Evolutionary conservation across 164 flowering plant species (phyloP), one percentile per base, ranked within the genome.

Genomic region (Chloranthus sessilifolius): DNA sequence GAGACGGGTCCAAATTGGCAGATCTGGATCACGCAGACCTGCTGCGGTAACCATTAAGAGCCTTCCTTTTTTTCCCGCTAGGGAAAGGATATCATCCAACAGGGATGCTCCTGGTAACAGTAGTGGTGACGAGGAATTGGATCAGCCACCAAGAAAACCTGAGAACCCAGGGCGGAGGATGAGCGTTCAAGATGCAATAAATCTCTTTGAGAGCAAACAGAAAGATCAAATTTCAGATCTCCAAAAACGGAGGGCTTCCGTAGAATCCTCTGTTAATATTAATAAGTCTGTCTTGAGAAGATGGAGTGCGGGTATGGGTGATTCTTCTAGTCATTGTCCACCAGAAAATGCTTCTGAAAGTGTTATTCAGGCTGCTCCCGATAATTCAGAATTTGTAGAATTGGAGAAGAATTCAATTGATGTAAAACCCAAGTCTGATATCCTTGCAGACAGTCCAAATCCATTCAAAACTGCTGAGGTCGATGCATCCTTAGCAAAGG

Each of bases 151-250:
- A 21, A 75, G 58, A 59, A 82, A 68, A 58, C 37, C 68, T 29
- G 92, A 81, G 55, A 67, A 17, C 56, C 72, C 71, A 68, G 73
- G 68, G 4, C 56, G 50, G 31, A 73, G 90, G 56, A 84, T 90
- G 74, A 77, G 80, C 60, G 97, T 90, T 54, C 88, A 84, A 70
- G 95, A 81, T 74, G 88, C 87, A 34, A 86, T 86, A 47, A 84
- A 52, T 70, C 84, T 86, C 56, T 90, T 90, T 61, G 95, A 90
- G 67, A 82, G 72, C 53, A 90, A 84, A 66, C 90, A 90, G 67
- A 75, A 45, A 63, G 88, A 82, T 57, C 81, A 74, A 50, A 60
- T 25, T 33, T 52, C 61, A 1, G 83, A 78, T 57, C 23, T 34
- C 52, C 81, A 78, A 46, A 77, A 63, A 57, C 59, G 55, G 61